Evolutionary conservation across 371 early-diverging fungal species (phyloP), one percentile per base, ranked within the genome.

Genomic region (Dinochytrium kinnereticum): DNA sequence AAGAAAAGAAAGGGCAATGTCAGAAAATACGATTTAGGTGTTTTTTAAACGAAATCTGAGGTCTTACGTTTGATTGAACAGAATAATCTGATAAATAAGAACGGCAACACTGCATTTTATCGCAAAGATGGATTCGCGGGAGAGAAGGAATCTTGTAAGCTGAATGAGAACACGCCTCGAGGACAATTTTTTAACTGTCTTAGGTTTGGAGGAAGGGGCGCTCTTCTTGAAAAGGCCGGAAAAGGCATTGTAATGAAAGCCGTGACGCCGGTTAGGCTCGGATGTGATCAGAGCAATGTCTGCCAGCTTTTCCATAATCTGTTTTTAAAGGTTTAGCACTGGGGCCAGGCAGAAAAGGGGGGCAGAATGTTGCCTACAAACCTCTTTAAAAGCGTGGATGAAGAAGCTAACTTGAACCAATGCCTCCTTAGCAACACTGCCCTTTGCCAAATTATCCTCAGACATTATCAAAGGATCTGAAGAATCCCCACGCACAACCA

Each of bases 111-210:
- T 64, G 61, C 51, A 53, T 37, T 77, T 77, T 24, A 74, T 17
- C 1, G 71, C 78, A 44, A 67, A 77, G 31, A 77, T 73, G 24
- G 74, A 73, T 19, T 70, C 34, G 1, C 66, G 44, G 13, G 77
- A 69, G 24, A 73, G 39, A 30, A 73, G 28, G 30, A 70, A 72
- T 36, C 71, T 69, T n/a, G 74, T 59, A 24, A 51, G 37, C 1
- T 2, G n/a, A 13, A 24, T 28, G 7, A 57, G 7, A 13, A 7
- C 17, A 21, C 10, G 57, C 57, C 57, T 57, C 15, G 13, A 24
- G 21, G 57, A 28, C 26, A 28, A 13, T 13, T 57, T 57, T 7
- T 7, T 28, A 7, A 13, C 21, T 44, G 49, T 10, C 49, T 44
- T 44, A 44, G 49, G 49, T 44, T 44, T 44, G 10, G 49, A n/a